phyloP scores from a whole-genome alignment of 2,329 filamentous ascomycete species.

The Colletotrichum limetticola region DNA sequence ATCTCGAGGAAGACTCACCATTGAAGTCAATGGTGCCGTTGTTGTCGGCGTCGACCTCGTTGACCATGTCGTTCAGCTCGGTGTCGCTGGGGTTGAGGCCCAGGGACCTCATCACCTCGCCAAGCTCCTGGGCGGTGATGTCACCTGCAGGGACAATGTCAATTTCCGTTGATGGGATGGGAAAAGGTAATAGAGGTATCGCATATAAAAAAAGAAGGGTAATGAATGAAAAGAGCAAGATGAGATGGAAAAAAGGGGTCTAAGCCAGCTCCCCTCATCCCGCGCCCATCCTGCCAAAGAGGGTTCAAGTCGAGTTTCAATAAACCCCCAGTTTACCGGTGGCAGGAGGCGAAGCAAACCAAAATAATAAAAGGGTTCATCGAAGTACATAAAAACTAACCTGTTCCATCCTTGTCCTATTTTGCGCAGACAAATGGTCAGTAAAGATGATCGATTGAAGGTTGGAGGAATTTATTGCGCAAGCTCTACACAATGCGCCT shows the following conservation, averaged over 20 bases:
- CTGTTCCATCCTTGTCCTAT: slow-evolving; percentile 91
- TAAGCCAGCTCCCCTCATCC: slow-evolving; percentile 19
- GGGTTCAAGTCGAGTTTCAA: slow-evolving; percentile 13
- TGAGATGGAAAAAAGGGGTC: slow-evolving; percentile 22
- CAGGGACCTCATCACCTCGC: slow-evolving; percentile 89
- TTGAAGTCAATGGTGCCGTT: slow-evolving; percentile 93
- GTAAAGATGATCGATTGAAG: slow-evolving; percentile 23
- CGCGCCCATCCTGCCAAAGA: background rate
- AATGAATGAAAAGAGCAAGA: background rate
- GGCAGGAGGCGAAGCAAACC: slow-evolving; percentile 1
- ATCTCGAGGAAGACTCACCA: slow-evolving; percentile 57
- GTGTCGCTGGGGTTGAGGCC: slow-evolving; percentile 92
- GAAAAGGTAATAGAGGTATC: background rate
- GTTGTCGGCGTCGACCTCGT: slow-evolving; percentile 92
- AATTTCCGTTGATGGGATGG: slow-evolving; percentile 36
- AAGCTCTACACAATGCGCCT: background rate
- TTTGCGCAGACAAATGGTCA: slow-evolving; percentile 44
- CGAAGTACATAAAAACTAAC: slow-evolving; percentile 63
- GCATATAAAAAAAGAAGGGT: background rate
- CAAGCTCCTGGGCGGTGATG: slow-evolving; percentile 91
- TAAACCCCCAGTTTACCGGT: background rate
- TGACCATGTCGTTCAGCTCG: slow-evolving; percentile 93
- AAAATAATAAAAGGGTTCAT: background rate
- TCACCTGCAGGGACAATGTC: slow-evolving; percentile 68
- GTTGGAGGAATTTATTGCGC: background rate